A percentile compares a stretch with the other conserved stretches of the same genome.
phyloP scores from a whole-genome alignment of 106 monocot species.

The Acanthochlamys bracteata region DNA sequence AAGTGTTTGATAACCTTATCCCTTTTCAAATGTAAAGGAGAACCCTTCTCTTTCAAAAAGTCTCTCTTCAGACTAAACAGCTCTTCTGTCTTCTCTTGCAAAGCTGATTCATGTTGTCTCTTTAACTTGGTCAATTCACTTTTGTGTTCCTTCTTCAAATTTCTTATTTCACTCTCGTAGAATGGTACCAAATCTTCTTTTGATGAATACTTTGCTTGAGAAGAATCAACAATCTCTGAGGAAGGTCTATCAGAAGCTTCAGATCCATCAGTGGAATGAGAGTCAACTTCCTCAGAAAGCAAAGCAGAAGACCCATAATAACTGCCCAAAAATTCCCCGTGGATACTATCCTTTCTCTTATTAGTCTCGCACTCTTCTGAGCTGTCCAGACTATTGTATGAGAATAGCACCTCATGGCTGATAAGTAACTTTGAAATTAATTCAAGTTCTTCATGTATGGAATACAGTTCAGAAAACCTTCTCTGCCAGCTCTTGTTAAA shows the following conservation, averaged over 20 bases:
- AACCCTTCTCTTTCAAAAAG: slow-evolving; percentile 49
- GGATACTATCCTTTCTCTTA: slow-evolving; percentile 29
- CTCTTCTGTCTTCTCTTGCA: slow-evolving; percentile 75
- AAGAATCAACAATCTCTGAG: slow-evolving; percentile 15
- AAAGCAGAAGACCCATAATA: neutral
- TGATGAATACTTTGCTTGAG: slow-evolving; percentile 22
- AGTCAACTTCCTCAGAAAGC: slow-evolving; percentile 6
- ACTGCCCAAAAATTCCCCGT: slow-evolving; percentile 16
- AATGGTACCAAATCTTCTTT: slow-evolving; percentile 45
- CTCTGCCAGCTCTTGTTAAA: slow-evolving; percentile 27
- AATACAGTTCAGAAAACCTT: slow-evolving; percentile 23
- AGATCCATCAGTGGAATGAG: slow-evolving; percentile 9
- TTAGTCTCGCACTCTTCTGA: slow-evolving; percentile 18
- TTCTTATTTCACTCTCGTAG: slow-evolving; percentile 40
- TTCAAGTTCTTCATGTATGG: slow-evolving; percentile 35
- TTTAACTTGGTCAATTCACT: slow-evolving; percentile 51
- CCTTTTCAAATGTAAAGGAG: slow-evolving; percentile 30
- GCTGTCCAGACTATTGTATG: slow-evolving; percentile 20
- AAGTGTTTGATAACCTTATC: slow-evolving; percentile 49
- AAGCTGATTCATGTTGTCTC: slow-evolving; percentile 54
- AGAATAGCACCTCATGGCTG: slow-evolving; percentile 11
- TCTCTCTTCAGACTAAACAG: slow-evolving; percentile 52
- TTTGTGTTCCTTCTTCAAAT: slow-evolving; percentile 64
- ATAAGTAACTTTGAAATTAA: slow-evolving; percentile 23
- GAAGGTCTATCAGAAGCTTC: slow-evolving; percentile 4